A percentile compares a stretch with the other conserved stretches of the same genome.
Evolutionary conservation across 1,139 yeast genomes (phyloP).

Genomic region (Protomyces inundatus): DNA sequence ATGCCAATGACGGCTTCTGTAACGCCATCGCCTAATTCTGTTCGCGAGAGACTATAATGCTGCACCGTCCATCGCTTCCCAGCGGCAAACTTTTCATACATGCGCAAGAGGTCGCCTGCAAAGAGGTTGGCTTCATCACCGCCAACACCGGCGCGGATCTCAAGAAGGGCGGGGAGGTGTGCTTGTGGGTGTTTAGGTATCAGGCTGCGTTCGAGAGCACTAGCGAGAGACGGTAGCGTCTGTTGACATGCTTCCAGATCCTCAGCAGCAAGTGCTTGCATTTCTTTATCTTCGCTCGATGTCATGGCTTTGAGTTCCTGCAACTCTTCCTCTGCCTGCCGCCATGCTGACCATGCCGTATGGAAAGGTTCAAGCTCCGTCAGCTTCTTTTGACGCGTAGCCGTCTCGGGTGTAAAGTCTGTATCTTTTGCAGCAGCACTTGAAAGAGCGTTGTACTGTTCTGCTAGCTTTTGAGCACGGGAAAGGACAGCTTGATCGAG

Average conservation of each 20-base stretch:
- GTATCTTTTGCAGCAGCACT: slow-evolving; percentile 6
- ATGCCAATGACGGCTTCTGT: slow-evolving; percentile 72
- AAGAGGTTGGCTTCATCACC: slow-evolving; percentile 90
- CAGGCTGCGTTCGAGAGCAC: slow-evolving; percentile 51
- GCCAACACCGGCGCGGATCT: slow-evolving; percentile 92
- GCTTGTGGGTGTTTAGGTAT: slow-evolving; percentile 74
- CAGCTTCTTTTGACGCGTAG: slow-evolving; percentile 7
- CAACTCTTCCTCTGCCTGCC: neutral
- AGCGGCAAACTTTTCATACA: slow-evolving; percentile 74
- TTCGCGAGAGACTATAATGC: slow-evolving; percentile 46
- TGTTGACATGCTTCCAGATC: slow-evolving; percentile 1
- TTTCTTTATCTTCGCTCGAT: slow-evolving; percentile 10
- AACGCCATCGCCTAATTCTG: slow-evolving; percentile 54
- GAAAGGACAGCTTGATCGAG: neutral
- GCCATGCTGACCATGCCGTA: slow-evolving; percentile 5
- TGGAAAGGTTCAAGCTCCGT: slow-evolving; percentile 2
- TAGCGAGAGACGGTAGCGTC: slow-evolving; percentile 34
- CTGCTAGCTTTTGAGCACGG: slow-evolving; percentile 2
- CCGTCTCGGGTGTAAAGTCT: slow-evolving; percentile 12
- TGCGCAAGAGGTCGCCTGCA: slow-evolving; percentile 67
- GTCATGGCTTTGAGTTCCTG: neutral
- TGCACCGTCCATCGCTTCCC: slow-evolving; percentile 61
- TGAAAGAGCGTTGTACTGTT: neutral
- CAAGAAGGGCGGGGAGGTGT: slow-evolving; percentile 73
- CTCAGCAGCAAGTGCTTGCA: slow-evolving; percentile 13